Conservation (phyloP, 108 stramenopile species). For the Seminavis robusta region DNA sequence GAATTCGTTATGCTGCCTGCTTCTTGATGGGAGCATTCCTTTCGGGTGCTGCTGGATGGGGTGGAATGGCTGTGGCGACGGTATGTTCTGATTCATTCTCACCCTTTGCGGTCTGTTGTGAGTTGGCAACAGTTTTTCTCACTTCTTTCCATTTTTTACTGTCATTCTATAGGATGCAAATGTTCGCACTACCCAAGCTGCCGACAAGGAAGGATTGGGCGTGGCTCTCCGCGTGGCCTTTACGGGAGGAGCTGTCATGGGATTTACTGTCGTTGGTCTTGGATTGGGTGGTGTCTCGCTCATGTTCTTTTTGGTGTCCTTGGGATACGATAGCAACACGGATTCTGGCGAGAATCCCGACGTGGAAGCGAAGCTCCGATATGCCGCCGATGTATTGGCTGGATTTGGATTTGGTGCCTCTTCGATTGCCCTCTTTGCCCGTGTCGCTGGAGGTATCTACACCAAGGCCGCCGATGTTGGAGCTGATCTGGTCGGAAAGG, state of each 20-base stretch:
- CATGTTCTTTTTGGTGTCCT: conserved; percentile 48
- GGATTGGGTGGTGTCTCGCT: conserved; percentile 55
- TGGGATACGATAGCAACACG: conserved; percentile 32
- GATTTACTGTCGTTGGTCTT: conserved; percentile 53
- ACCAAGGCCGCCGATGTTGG: conserved; percentile 98
- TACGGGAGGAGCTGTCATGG: conserved; percentile 67
- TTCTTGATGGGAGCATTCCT: conserved; percentile 88
- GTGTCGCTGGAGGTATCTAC: conserved; percentile 97
- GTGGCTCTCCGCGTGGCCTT: conserved; percentile 88
- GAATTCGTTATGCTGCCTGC: conserved; percentile 75
- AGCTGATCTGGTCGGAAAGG: conserved; percentile 96
- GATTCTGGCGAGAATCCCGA: neutral
- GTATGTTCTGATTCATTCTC: too few relatives aligned
- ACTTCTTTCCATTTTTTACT: neutral
- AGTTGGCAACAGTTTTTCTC: too few relatives aligned
- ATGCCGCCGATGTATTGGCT: conserved; percentile 62
- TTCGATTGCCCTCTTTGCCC: conserved; percentile 95
- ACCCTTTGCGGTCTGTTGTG: too few relatives aligned
- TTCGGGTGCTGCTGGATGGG: conserved; percentile 77
- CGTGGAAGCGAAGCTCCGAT: conserved; percentile 8
- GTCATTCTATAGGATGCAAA: conserved; percentile 92
- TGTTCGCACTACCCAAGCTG: conserved; percentile 89
- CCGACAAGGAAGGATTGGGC: conserved; percentile 71
- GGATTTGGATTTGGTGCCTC: conserved; percentile 96
- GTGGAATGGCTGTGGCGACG: conserved; percentile 83